phyloP scores from a whole-genome alignment of 768 basidiomycete genomes.

The Fistulinella prunicolor region DNA sequence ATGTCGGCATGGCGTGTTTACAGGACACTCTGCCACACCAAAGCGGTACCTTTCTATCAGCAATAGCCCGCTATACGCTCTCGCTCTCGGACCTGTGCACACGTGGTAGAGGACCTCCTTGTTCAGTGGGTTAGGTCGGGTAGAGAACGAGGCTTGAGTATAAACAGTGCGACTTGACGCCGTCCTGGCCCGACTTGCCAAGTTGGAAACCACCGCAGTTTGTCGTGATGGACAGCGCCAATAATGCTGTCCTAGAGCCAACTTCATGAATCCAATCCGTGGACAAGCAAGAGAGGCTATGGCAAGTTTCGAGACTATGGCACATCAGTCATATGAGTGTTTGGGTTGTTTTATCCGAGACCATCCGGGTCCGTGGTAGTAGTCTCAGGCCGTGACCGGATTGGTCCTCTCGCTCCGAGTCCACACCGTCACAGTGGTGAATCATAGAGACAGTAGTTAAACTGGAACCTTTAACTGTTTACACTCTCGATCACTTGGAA shows the following conservation, averaged over 20 bases:
- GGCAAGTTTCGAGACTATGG: constrained; percentile 6
- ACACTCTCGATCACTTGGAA: too few relatives aligned
- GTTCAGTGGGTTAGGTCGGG: neutral
- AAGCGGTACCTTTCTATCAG: constrained; percentile 13
- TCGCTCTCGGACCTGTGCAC: neutral
- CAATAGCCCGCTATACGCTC: constrained; percentile 1
- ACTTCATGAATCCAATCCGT: constrained; percentile 14
- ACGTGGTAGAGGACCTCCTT: neutral
- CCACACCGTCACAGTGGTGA: too few relatives aligned
- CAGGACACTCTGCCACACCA: neutral
- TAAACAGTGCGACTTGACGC: neutral
- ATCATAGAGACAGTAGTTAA: too few relatives aligned
- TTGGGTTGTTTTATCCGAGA: constrained; percentile 2
- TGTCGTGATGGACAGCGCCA: constrained; percentile 13
- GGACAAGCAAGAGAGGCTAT: neutral
- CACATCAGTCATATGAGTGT: constrained; percentile 7
- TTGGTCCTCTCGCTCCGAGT: too few relatives aligned
- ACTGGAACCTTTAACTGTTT: too few relatives aligned
- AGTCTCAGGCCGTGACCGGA: neutral
- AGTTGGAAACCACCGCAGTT: constrained; percentile 4
- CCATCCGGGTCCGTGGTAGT: neutral
- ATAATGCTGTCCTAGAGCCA: constrained; percentile 5
- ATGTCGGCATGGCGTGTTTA: constrained; percentile 10
- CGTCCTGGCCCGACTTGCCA: constrained; percentile 3
- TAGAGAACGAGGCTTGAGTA: neutral